A percentile compares a stretch with the other conserved stretches of the same genome.
These are phyloP conservation scores for Penicillium sp. DNA, from an alignment of 2,329 filamentous ascomycete species.

Conservation along the genomic window DNA sequence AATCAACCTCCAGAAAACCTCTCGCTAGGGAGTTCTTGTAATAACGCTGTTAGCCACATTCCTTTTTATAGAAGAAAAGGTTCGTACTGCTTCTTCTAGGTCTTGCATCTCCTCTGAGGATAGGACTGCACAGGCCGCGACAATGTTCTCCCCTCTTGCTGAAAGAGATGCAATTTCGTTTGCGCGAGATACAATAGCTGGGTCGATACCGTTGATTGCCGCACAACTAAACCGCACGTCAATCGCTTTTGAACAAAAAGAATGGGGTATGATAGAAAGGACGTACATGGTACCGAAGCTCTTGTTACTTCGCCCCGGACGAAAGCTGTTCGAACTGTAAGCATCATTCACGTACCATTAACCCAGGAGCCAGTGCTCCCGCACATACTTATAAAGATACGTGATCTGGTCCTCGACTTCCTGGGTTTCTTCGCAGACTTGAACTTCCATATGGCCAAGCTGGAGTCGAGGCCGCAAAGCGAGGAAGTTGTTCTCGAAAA, in stretches of 20 bases:
- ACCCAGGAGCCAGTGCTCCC: background rate
- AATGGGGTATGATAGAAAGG: background rate
- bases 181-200: conserved; percentile 70
- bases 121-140: conserved; percentile 68
- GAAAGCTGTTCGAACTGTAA: conserved; percentile 42
- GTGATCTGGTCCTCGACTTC: conserved; percentile 55
- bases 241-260: conserved; percentile 7
- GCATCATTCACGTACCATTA: background rate
- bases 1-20: conserved; percentile 18
- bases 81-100: conserved; percentile 64
- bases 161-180: conserved; percentile 69
- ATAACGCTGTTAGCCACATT: conserved; percentile 6
- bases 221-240: conserved; percentile 61
- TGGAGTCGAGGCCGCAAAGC: conserved; percentile 46
- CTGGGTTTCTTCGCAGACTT: conserved; percentile 43
- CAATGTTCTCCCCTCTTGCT: conserved; percentile 72
- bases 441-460: conserved; percentile 61
- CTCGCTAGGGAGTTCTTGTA: conserved; percentile 19
- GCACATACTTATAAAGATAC: conserved; percentile 64
- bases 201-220: conserved; percentile 77
- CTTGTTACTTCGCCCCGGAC: conserved; percentile 66
- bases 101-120: conserved; percentile 62
- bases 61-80: background rate
- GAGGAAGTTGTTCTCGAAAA: conserved; percentile 55
- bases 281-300: conserved; percentile 74